Conservation (phyloP, 176 grass and related monocot species). For the Aegilops umbellulata region DNA sequence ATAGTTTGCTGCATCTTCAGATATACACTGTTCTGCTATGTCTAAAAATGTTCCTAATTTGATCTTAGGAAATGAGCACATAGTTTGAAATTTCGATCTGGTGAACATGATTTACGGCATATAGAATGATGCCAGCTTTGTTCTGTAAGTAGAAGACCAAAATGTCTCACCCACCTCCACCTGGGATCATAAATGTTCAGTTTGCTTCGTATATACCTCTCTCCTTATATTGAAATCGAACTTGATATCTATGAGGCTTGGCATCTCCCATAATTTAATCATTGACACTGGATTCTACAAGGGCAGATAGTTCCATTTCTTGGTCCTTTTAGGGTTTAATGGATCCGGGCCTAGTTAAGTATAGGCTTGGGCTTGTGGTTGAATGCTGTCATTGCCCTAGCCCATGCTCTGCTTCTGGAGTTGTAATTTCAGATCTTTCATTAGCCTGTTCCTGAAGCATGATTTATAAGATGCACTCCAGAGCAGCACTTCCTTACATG, state of each 20-base stretch:
- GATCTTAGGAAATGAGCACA: not conserved
- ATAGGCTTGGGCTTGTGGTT: not conserved
- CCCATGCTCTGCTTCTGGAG: constrained; percentile 10
- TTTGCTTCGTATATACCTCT: not conserved
- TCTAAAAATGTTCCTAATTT: not conserved
- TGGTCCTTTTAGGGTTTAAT: not conserved
- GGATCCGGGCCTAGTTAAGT: not conserved
- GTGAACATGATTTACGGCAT: not conserved
- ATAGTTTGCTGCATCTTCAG: not conserved
- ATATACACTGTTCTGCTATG: constrained; percentile 15
- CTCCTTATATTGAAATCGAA: not conserved
- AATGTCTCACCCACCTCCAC: not conserved
- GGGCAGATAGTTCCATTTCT: not conserved
- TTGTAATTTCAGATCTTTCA: not conserved
- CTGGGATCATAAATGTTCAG: not conserved
- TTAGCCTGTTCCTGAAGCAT: not conserved
- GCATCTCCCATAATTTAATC: constrained; percentile 9
- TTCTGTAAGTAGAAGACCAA: not conserved
- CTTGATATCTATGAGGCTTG: constrained; percentile 1
- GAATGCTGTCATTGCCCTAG: constrained; percentile 4
- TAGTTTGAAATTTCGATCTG: not conserved
- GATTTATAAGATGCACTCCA: not conserved
- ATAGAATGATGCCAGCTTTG: not conserved
- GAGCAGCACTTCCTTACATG: not conserved
- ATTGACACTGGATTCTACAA: not conserved